phyloP scores from a whole-genome alignment of 1,284 basidiomycete species.

The Abortiporus biennis region DNA sequence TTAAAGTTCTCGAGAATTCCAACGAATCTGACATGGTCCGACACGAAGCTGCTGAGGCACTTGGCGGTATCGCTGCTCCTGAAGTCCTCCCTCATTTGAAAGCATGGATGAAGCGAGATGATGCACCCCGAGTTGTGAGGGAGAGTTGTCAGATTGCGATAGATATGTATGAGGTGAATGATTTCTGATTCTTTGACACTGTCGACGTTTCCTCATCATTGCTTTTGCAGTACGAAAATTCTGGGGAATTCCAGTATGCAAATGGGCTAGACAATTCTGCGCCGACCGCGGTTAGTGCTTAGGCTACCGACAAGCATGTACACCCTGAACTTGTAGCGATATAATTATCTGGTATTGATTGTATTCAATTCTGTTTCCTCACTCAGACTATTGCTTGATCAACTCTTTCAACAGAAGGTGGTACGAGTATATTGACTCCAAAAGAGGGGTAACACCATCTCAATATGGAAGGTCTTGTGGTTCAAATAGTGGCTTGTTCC shows the following conservation, averaged over 20 bases:
- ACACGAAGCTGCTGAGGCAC: slow-evolving; percentile 97
- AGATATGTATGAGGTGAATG: slow-evolving; percentile 90
- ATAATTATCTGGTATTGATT: too few species aligned
- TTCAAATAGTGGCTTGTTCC: too few species aligned
- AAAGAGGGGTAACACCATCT: too few species aligned
- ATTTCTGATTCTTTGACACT: background rate
- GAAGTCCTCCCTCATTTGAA: slow-evolving; percentile 84
- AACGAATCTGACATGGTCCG: slow-evolving; percentile 95
- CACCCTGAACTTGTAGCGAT: too few species aligned
- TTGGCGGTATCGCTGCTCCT: slow-evolving; percentile 93
- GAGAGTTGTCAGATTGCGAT: slow-evolving; percentile 97
- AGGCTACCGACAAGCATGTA: too few species aligned
- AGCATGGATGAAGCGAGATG: slow-evolving; percentile 76
- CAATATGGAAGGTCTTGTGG: too few species aligned
- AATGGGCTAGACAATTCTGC: slow-evolving; percentile 45
- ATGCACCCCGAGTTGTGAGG: slow-evolving; percentile 85
- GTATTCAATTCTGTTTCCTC: too few species aligned
- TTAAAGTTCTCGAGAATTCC: slow-evolving; percentile 70
- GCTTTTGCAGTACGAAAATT: slow-evolving; percentile 75
- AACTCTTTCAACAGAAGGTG: too few species aligned
- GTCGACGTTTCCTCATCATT: background rate
- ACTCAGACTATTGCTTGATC: too few species aligned
- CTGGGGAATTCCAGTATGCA: slow-evolving; percentile 84
- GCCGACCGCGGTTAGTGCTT: too few species aligned
- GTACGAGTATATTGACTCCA: too few species aligned